Evolutionary conservation across 225 moss, liverwort and hornwort genomes (phyloP).

Genomic region (Straminergon stramineum): DNA sequence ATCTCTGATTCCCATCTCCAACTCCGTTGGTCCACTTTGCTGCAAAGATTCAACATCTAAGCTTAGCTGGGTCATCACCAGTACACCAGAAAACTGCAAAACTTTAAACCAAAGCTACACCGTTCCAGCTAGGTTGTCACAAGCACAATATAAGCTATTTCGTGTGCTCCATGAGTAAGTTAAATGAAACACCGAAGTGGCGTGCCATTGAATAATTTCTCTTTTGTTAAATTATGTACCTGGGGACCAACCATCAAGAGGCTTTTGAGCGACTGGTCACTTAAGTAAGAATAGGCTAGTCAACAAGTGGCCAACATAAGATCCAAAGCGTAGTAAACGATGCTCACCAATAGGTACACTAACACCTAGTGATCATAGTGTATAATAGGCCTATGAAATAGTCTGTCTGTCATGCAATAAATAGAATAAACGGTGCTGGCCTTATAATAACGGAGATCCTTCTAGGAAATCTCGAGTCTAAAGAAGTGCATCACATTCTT

Average conservation of each 20-base stretch:
- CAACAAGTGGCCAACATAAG: neutral
- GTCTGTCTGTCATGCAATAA: no score
- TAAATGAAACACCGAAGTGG: neutral
- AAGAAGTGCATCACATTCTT: neutral
- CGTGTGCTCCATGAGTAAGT: neutral
- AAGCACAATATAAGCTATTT: neutral
- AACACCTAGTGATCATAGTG: neutral
- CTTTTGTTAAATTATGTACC: neutral
- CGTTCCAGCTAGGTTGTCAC: neutral
- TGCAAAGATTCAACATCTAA: slow-evolving; percentile 18
- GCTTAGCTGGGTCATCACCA: neutral
- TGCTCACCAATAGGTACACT: neutral
- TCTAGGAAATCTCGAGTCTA: neutral
- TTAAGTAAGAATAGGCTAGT: no score
- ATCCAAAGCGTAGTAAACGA: neutral
- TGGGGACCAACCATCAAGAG: neutral
- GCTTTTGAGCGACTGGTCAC: neutral
- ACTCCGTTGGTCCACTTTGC: slow-evolving; percentile 29
- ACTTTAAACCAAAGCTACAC: neutral
- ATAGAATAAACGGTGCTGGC: neutral
- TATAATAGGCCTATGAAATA: neutral
- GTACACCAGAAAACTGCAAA: neutral
- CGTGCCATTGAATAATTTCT: neutral
- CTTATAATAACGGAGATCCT: neutral
- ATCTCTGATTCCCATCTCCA: slow-evolving; percentile 18